Conservation (phyloP, 805 yeast genomes). For the Cyberlindnera nakhonratchasimensis region DNA sequence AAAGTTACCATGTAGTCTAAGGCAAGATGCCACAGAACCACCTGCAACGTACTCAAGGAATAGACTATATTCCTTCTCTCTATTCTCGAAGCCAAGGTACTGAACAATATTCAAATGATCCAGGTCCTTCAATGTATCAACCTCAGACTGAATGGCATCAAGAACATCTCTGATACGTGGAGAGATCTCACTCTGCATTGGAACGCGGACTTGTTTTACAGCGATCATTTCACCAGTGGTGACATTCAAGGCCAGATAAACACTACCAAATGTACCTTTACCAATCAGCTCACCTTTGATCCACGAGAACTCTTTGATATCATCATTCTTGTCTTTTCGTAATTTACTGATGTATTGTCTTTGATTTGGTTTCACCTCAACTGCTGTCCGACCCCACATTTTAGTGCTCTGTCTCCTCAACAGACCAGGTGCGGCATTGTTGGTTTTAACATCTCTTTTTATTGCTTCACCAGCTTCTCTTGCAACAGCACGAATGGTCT, state of each 20-base stretch:
- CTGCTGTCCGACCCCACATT: constrained; percentile 95
- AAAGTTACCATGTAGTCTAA: constrained; percentile 79
- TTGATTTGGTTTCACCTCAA: constrained; percentile 80
- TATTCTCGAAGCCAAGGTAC: constrained; percentile 87
- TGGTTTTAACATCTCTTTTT: constrained; percentile 30
- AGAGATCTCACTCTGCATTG: constrained; percentile 36
- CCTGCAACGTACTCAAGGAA: constrained; percentile 97
- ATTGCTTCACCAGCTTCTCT: constrained; percentile 77
- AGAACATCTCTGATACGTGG: constrained; percentile 56
- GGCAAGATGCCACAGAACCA: constrained; percentile 87
- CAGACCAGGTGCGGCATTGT: constrained; percentile 30
- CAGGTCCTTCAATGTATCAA: constrained; percentile 87
- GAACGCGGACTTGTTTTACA: constrained; percentile 86
- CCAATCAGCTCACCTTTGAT: constrained; percentile 96
- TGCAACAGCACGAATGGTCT: constrained; percentile 90
- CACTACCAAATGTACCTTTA: constrained; percentile 94
- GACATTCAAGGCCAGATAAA: constrained; percentile 84
- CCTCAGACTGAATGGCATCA: constrained; percentile 85
- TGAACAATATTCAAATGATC: constrained; percentile 95
- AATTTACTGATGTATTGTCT: constrained; percentile 59
- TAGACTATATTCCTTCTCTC: constrained; percentile 69
- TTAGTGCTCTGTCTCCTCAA: constrained; percentile 82
- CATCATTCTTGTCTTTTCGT: constrained; percentile 56
- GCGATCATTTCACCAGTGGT: constrained; percentile 99
- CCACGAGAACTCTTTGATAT: constrained; percentile 90